A percentile compares a stretch with the other conserved stretches of the same genome.
Evolutionary conservation across 352 stramenopile genomes (phyloP).

Genomic region (Globisporangium iwayamae): DNA sequence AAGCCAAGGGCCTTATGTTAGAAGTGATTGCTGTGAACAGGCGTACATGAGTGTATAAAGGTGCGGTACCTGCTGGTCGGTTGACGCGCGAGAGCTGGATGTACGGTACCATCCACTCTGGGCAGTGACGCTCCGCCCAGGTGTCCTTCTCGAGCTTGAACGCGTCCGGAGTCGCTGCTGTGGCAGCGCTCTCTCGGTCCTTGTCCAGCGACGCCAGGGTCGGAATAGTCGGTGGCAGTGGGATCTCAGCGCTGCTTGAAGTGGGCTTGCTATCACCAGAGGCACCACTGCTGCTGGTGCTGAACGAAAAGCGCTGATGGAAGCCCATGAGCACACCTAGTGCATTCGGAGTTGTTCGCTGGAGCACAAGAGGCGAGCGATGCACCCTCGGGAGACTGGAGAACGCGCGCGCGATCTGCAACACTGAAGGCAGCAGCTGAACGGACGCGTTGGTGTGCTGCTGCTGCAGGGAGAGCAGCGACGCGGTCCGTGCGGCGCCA

Average conservation of each 20-base stretch:
- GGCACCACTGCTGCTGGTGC: background rate
- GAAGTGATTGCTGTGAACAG: background rate
- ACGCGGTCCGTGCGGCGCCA: background rate
- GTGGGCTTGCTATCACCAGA: background rate
- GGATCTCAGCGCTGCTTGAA: background rate
- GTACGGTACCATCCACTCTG: conserved; percentile 81
- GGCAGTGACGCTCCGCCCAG: conserved; percentile 76
- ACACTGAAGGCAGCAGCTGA: background rate
- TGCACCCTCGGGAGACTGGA: background rate
- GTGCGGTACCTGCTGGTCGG: conserved; percentile 48
- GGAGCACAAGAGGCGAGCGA: conserved; percentile 4
- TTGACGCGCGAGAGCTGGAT: conserved; percentile 86
- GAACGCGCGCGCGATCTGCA: background rate
- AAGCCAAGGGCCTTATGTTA: background rate
- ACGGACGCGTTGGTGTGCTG: background rate
- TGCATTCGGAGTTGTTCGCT: background rate
- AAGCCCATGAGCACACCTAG: background rate
- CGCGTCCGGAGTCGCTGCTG: conserved; percentile 13
- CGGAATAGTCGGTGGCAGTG: background rate
- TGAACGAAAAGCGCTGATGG: conserved; percentile 7
- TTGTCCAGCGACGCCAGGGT: conserved; percentile 7
- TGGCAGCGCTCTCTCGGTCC: background rate
- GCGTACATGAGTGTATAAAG: background rate
- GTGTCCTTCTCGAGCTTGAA: conserved; percentile 84
- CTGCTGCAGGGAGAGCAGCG: conserved; percentile 1